Percentiles rank a stretch among this genome's conserved stretches.
These are phyloP conservation scores for Paramecium bursaria DNA, from an alignment of 73 alveolate species.

Conservation along the genomic window DNA sequence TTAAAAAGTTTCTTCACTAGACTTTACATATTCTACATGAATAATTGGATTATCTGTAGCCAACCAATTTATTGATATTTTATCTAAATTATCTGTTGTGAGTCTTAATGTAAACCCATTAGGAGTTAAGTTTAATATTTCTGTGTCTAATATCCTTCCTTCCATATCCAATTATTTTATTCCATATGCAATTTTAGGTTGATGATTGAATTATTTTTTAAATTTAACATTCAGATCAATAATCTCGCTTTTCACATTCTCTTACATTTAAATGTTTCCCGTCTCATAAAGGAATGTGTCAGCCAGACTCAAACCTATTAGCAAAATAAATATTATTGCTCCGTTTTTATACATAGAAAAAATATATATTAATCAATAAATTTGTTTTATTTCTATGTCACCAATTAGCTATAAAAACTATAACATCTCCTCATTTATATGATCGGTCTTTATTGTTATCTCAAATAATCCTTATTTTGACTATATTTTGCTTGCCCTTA, in stretches of 20 bases:
- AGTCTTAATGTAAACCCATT: conserved; percentile 49
- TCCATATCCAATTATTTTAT: conserved; percentile 33
- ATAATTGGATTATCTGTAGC: conserved; percentile 54
- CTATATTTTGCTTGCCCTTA: not conserved
- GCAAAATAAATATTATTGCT: not conserved
- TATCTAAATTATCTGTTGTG: conserved; percentile 30
- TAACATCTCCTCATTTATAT: not conserved
- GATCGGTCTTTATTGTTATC: not conserved
- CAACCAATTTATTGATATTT: conserved; percentile 52
- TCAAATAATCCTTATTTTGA: not conserved
- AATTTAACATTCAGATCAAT: conserved; percentile 29
- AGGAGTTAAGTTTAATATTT: not conserved
- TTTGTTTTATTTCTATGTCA: not conserved
- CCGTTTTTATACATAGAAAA: not conserved
- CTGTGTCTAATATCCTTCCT: conserved; percentile 24
- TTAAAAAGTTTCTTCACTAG: conserved; percentile 4
- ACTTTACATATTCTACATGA: conserved; percentile 45
- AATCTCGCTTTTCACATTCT: not conserved
- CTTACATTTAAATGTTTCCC: not conserved
- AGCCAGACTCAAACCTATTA: not conserved
- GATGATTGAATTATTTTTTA: conserved; percentile 5
- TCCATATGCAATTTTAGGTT: conserved; percentile 42
- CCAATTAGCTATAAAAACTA: not conserved
- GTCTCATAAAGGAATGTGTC: not conserved
- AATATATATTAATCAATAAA: not conserved